Evolutionary conservation across 2,329 filamentous ascomycete species (phyloP).

Genomic region (Fusarium drepaniforme): DNA sequence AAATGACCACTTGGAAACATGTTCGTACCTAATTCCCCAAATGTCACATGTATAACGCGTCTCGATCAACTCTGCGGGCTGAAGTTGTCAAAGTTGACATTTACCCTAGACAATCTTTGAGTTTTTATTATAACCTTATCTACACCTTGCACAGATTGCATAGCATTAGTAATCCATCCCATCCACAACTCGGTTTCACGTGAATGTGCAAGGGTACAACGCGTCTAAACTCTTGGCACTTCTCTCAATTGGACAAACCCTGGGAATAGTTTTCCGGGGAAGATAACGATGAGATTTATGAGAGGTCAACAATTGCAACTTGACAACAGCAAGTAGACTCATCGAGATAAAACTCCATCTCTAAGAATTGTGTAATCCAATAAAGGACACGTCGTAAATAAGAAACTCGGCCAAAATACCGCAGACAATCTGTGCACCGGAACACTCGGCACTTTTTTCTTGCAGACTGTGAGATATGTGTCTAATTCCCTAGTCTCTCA

Average conservation of each 20-base stretch:
- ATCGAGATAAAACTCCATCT: not conserved
- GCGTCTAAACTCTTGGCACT: not conserved
- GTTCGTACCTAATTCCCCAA: not conserved
- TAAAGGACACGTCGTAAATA: not conserved
- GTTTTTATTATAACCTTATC: not conserved
- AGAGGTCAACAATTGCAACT: not conserved
- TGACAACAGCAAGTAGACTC: not conserved
- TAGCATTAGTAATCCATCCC: not conserved
- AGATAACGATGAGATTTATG: not conserved
- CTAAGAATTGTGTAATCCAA: not conserved
- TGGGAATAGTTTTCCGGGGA: not conserved
- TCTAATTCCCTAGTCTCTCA: not conserved
- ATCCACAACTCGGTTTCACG: not conserved
- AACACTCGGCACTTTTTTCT: not conserved
- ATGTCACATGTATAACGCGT: not conserved
- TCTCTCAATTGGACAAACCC: not conserved
- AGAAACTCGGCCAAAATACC: not conserved
- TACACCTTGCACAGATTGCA: not conserved
- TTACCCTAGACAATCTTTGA: not conserved
- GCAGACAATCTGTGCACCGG: not conserved
- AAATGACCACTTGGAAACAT: too few relatives aligned
- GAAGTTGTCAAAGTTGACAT: not conserved
- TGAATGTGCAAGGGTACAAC: not conserved
- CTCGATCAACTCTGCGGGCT: not conserved
- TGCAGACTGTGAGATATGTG: not conserved